phyloP scores from a whole-genome alignment of 78 protist genomes.

The Creolimax fragrantissima region DNA sequence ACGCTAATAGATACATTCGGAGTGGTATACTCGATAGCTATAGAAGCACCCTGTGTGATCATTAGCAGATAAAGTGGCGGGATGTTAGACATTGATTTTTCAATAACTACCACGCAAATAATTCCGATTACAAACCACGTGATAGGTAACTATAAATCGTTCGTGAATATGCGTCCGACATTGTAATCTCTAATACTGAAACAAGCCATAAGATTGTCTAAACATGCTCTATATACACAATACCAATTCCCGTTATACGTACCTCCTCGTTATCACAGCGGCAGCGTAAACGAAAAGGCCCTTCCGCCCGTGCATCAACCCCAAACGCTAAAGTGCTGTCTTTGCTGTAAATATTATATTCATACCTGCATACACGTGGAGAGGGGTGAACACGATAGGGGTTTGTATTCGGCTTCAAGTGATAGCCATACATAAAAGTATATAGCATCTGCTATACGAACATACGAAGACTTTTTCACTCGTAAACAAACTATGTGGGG shows the following conservation, averaged over 20 bases:
- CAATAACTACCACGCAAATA: not conserved
- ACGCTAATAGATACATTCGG: not conserved
- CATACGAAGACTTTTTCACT: too few relatives aligned
- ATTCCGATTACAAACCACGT: not conserved
- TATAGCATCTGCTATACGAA: too few relatives aligned
- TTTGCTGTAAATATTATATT: not conserved
- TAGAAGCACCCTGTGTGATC: not conserved
- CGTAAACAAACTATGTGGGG: too few relatives aligned
- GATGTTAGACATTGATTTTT: not conserved
- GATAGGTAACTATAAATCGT: not conserved
- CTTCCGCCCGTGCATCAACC: not conserved
- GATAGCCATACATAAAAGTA: too few relatives aligned
- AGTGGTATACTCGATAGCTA: not conserved
- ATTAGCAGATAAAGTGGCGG: not conserved
- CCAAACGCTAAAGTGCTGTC: not conserved
- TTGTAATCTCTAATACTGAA: not conserved
- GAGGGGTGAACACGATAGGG: too few relatives aligned
- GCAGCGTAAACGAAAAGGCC: not conserved
- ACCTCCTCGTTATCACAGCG: not conserved
- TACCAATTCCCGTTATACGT: not conserved
- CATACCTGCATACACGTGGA: not conserved
- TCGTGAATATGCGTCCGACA: too few relatives aligned
- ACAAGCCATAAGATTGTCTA: not conserved
- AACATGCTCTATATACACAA: not conserved
- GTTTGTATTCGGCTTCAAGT: too few relatives aligned